phyloP scores from a whole-genome alignment of 2,329 filamentous ascomycete genomes.

The Colletotrichum godetiae region DNA sequence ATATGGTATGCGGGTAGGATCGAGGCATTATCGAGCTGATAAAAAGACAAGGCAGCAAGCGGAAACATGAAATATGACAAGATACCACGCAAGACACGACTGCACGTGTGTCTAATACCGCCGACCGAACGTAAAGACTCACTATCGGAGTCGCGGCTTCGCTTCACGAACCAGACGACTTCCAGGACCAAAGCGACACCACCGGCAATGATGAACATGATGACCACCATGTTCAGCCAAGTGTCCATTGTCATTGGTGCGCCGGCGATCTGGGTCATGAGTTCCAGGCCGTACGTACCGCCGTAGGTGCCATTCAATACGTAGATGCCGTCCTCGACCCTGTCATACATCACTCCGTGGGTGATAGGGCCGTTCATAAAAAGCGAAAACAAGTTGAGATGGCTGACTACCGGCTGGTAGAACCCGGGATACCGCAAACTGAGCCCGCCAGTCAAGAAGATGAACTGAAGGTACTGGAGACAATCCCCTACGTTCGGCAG shows the following conservation, averaged over 20 bases:
- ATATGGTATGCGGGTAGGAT: slow-evolving; percentile 41
- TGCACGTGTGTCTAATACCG: slow-evolving; percentile 30
- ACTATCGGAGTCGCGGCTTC: slow-evolving; percentile 58
- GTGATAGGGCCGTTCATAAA: slow-evolving; percentile 61
- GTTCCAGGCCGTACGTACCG: slow-evolving; percentile 66
- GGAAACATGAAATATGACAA: slow-evolving; percentile 83
- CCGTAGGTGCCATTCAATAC: slow-evolving; percentile 72
- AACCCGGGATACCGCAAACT: slow-evolving; percentile 80
- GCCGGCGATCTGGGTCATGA: slow-evolving; percentile 75
- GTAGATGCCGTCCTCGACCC: slow-evolving; percentile 68
- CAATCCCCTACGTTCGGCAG: slow-evolving; percentile 59
- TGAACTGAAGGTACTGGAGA: slow-evolving; percentile 80
- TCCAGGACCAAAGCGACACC: slow-evolving; percentile 61
- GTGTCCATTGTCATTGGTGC: slow-evolving; percentile 71
- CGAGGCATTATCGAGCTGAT: slow-evolving; percentile 64
- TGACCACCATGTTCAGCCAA: slow-evolving; percentile 77
- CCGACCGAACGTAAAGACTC: not conserved
- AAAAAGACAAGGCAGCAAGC: slow-evolving; percentile 77
- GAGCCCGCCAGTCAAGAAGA: slow-evolving; percentile 76
- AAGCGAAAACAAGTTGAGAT: slow-evolving; percentile 74
- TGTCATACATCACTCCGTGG: slow-evolving; percentile 39
- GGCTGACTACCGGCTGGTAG: slow-evolving; percentile 76
- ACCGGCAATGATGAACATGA: slow-evolving; percentile 68
- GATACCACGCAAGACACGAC: slow-evolving; percentile 73
- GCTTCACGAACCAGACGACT: slow-evolving; percentile 52